These are phyloP conservation scores for Venturia effusa DNA, from an alignment of 2,329 filamentous ascomycete species.

Conservation along the genomic window DNA sequence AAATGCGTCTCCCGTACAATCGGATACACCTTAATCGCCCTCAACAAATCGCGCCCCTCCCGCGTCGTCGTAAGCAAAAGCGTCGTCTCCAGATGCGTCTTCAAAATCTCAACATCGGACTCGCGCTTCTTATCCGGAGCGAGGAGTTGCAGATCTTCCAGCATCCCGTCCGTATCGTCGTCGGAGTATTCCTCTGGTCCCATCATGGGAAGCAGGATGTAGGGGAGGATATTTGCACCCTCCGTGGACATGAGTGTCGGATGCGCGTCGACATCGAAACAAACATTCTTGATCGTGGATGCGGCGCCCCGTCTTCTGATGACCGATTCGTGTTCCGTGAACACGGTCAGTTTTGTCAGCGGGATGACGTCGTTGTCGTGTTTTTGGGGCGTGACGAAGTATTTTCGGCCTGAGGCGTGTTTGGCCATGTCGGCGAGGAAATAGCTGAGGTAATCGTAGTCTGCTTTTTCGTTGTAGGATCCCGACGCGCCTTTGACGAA, in stretches of 20 bases:
- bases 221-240: constrained; percentile 73
- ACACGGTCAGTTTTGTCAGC: constrained; percentile 83
- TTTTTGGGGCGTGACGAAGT: constrained; percentile 61
- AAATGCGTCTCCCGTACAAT: constrained; percentile 79
- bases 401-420: constrained; percentile 60
- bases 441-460: constrained; percentile 90
- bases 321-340: constrained; percentile 78
- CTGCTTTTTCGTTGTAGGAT: constrained; percentile 69
- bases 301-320: constrained; percentile 90
- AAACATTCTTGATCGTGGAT: constrained; percentile 85
- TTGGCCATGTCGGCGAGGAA: constrained; percentile 86
- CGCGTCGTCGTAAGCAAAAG: constrained; percentile 71
- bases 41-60: constrained; percentile 62
- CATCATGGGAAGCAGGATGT: constrained; percentile 77
- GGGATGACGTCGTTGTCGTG: constrained; percentile 75
- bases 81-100: constrained; percentile 82
- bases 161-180: constrained; percentile 77
- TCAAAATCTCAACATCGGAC: constrained; percentile 60
- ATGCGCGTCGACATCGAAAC: constrained; percentile 71
- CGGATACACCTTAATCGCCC: constrained; percentile 74
- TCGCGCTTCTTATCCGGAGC: constrained; percentile 86
- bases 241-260: constrained; percentile 56
- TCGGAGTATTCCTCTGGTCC: constrained; percentile 80
- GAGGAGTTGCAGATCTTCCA: constrained; percentile 80
- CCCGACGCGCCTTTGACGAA: constrained; percentile 88